Base-by-base conservation (phyloP, 441 rosid genomes). In the Metrosideros polymorpha region DNA sequence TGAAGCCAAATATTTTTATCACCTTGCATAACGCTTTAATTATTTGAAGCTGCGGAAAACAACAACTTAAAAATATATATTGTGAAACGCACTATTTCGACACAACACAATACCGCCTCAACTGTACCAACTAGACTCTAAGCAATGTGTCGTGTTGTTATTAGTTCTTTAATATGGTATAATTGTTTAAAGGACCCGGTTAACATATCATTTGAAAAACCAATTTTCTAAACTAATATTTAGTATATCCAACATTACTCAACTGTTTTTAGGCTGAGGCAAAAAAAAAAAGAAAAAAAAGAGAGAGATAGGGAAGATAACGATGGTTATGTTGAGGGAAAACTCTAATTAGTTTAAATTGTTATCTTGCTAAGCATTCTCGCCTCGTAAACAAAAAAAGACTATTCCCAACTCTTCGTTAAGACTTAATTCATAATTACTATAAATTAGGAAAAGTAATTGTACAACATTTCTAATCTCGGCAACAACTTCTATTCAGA, bases 1-100 rank as follows among this genome's bases (percentile, higher is more conserved):
- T 57, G 2, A 57, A 57, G 9, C 4, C 14, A 57, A 57, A 57
- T 27, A 57, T 3, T 57, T 27, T n/a, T n/a, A n/a, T 2, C 6
- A 14, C 18, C 32, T 4, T 6, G 4, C 4, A 0, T 1, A 57
- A 57, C 1, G 9, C 32, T 57, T 6, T 6, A 57, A n/a, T 57
- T n/a, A 57, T 13, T n/a, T 57, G 3, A 55, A 25, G 2, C 0
- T 2, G 6, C 0, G 0, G 9, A 54, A 54, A 24, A 24, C 59
- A 25, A n/a, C 15, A 5, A 7, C 6, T 55, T 55, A 4, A 25
- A 55, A 55, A 57, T 0, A 6, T 57, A 1, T 57, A n/a, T 3
- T n/a, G 3, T 6, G 18, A 13, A 57, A 57, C 1, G 4, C 4
- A 57, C 32, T 57, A 7, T 3, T n/a, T 57, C 7, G 15, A 57